A percentile compares a stretch with the other conserved stretches of the same genome.
Evolutionary conservation across 106 monocot species (phyloP).

Genomic region (Triglochin maritima): DNA sequence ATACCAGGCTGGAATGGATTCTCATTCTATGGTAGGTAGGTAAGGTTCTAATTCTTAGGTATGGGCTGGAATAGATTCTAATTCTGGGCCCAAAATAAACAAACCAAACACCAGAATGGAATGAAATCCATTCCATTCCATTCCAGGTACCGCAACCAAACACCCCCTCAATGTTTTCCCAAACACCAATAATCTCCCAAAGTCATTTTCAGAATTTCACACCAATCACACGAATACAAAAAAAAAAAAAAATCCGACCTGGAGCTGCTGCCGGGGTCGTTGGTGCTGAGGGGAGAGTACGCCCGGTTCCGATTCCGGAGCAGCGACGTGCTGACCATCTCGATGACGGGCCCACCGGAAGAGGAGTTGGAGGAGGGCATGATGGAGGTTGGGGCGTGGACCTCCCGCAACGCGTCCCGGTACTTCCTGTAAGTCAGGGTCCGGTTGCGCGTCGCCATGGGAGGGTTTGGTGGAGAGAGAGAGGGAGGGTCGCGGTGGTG

Average conservation of each 20-base stretch:
- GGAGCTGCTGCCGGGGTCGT: constrained; percentile 56
- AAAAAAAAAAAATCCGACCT: constrained; percentile 25
- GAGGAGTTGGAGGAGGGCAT: constrained; percentile 2
- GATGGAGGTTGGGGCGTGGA: constrained; percentile 30
- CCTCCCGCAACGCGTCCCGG: constrained; percentile 75
- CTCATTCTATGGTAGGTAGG: no score
- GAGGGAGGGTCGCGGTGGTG: no score
- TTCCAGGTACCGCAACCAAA: no score
- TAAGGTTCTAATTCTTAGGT: no score
- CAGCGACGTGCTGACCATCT: constrained; percentile 57
- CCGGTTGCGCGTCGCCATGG: constrained; percentile 90
- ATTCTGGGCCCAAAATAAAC: no score
- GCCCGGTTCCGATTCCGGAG: constrained; percentile 42
- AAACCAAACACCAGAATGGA: no score
- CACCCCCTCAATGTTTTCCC: no score
- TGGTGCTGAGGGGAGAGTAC: constrained; percentile 79
- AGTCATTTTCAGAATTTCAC: background rate
- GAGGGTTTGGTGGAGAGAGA: no score
- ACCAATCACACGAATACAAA: background rate
- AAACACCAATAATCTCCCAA: no score
- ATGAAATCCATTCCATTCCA: no score
- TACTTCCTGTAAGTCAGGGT: constrained; percentile 77
- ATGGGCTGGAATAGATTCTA: no score
- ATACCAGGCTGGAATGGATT: no score
- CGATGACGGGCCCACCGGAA: constrained; percentile 62